Evolutionary conservation across 768 basidiomycete genomes (phyloP).

Genomic region (Suillus variegatus): DNA sequence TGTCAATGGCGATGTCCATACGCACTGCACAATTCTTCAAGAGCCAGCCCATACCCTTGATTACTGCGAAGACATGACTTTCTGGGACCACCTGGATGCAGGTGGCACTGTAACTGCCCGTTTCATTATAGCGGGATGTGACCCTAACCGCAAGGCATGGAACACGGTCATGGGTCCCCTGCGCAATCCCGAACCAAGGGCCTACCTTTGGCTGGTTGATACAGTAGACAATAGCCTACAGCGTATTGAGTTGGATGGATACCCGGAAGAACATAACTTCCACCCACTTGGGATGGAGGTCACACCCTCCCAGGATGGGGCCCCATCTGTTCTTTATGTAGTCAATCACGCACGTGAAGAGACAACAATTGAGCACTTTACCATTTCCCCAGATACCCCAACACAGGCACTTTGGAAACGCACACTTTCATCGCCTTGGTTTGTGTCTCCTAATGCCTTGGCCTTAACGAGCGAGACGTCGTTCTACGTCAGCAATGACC

Average conservation of each 20-base stretch:
- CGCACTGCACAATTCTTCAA: constrained; percentile 45
- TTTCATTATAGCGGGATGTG: constrained; percentile 44
- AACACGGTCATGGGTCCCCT: constrained; percentile 80
- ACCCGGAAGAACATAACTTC: constrained; percentile 61
- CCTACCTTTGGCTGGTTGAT: constrained; percentile 60
- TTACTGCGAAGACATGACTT: constrained; percentile 65
- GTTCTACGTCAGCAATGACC: constrained; percentile 77
- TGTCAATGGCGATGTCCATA: constrained; percentile 46
- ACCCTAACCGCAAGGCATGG: constrained; percentile 55
- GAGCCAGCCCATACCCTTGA: constrained; percentile 32
- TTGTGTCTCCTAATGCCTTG: constrained; percentile 67
- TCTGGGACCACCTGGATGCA: constrained; percentile 59
- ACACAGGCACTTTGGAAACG: constrained; percentile 53
- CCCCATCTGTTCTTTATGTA: constrained; percentile 58
- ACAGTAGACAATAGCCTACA: constrained; percentile 29
- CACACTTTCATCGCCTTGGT: constrained; percentile 58
- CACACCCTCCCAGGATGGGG: constrained; percentile 50
- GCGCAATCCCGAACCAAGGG: constrained; percentile 54
- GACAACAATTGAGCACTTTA: constrained; percentile 71
- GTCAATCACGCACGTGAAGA: constrained; percentile 66
- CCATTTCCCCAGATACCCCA: constrained; percentile 45
- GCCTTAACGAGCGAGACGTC: constrained; percentile 64
- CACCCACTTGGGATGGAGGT: constrained; percentile 71
- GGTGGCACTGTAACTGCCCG: constrained; percentile 42
- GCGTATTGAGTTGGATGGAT: constrained; percentile 48